These are phyloP conservation scores for Starmerella gropengiesseri DNA, from an alignment of 805 yeast genomes.

Conservation along the genomic window DNA sequence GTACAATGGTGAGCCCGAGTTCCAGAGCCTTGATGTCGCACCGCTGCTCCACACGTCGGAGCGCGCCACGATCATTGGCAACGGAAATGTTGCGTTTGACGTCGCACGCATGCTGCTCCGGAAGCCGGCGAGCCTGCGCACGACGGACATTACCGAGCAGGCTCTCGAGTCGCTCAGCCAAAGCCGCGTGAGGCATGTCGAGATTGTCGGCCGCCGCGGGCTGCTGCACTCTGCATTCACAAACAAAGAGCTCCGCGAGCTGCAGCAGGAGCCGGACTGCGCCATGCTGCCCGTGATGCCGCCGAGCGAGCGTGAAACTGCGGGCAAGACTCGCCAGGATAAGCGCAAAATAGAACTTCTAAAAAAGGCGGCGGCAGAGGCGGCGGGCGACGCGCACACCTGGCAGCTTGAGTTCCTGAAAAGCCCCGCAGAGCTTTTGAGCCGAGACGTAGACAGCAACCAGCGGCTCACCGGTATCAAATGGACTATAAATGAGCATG, in stretches of 20 bases:
- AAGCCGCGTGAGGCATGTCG: conserved; percentile 52
- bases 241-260: conserved; percentile 81
- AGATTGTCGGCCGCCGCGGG: conserved; percentile 79
- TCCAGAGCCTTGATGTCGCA: conserved; percentile 41
- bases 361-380: conserved; percentile 1
- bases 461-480: conserved; percentile 36
- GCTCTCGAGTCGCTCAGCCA: conserved; percentile 46
- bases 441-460: conserved; percentile 25
- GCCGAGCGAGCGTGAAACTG: conserved; percentile 1
- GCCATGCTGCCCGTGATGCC: conserved; percentile 18
- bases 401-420: conserved; percentile 67
- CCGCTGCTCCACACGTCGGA: conserved; percentile 40
- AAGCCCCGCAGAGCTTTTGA: conserved; percentile 46
- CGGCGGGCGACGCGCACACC: conserved; percentile 24
- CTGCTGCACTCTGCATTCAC: conserved; percentile 78
- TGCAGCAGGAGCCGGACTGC: conserved; percentile 34
- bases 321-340: conserved; percentile 14
- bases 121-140: conserved; percentile 44
- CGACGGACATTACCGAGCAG: conserved; percentile 59
- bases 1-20: conserved; percentile 85
- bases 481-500: conserved; percentile 38
- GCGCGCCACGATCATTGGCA: conserved; percentile 76
- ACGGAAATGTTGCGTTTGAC: conserved; percentile 93
- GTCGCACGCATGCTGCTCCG: conserved; percentile 69
- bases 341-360: conserved; percentile 21